Evolutionary conservation across 805 yeast species (phyloP), one percentile per base, ranked within the genome.

Genomic region (Candida golubevii): DNA sequence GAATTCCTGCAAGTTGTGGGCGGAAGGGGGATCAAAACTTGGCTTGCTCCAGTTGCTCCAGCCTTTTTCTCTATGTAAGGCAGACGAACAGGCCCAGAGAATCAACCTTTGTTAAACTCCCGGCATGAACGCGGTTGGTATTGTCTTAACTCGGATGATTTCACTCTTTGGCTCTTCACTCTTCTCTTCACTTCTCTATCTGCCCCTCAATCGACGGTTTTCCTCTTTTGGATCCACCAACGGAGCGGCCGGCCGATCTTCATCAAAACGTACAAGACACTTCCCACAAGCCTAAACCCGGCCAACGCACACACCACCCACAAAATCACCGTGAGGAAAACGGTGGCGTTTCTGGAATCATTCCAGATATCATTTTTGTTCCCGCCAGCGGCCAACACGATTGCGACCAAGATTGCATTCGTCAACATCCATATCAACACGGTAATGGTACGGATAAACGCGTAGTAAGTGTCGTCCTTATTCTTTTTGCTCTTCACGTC

Each of bases 261-360:
- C 53, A 63, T 57, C 4, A 66, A 35, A 46, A 88, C 65, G 59
- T 81, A 91, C 33, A 77, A 58, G 1, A 76, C 61, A 53, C 95
- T 80, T 1, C 97, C 97, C 26, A 83, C 40, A 53, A 91, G 84
- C 50, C 97, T 72, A 62, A 88, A 83, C 7, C 83, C 75, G 0
- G 98, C 97, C 74, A 88, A 78, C 26, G 83, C 86, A 4, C 97
- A 97, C 35, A 91, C 98, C 32, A 90, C 68, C 97, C 98, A 91
- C 53, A 91, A 71, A 37, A 91, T 83, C 28, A 91, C 88, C 6
- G 93, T 79, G 62, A 91, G 75, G 61, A 88, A 91, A 7, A 82
- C 67, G 33, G 79, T 74, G 1, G 88, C 74, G 62, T 83, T 74
- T 8, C 66, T 58, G 35, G 60, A 54, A 34, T 61, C 61, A 42